Evolutionary conservation across 768 basidiomycete genomes (phyloP).

Genomic region (Calocybe gangraenosa): DNA sequence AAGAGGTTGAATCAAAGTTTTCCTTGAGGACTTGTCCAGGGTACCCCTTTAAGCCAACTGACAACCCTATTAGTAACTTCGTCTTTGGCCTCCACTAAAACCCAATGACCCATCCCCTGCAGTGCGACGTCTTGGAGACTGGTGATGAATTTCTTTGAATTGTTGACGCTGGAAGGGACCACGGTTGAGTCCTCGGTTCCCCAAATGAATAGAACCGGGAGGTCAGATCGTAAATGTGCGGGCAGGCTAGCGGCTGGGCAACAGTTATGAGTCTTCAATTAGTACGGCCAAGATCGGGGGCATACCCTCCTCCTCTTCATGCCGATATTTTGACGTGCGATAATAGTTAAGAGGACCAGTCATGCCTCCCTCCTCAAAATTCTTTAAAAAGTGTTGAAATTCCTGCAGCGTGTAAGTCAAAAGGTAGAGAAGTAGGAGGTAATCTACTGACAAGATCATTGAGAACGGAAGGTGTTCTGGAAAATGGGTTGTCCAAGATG

Average conservation of each 20-base stretch:
- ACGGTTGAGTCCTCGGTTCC: slow-evolving; percentile 53
- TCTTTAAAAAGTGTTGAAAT: slow-evolving; percentile 43
- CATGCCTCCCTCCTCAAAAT: slow-evolving; percentile 47
- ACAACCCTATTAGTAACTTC: slow-evolving; percentile 45
- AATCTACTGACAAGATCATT: slow-evolving; percentile 15
- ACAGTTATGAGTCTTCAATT: slow-evolving; percentile 7
- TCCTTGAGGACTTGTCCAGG: slow-evolving; percentile 8
- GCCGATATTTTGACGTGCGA: slow-evolving; percentile 54
- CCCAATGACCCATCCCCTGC: slow-evolving; percentile 62
- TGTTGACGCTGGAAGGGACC: slow-evolving; percentile 34
- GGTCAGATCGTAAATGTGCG: slow-evolving; percentile 35
- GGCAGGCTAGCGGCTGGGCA: slow-evolving; percentile 39
- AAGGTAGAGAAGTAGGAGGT: too few species aligned
- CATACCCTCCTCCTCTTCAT: slow-evolving; percentile 58
- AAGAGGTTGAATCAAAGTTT: background rate
- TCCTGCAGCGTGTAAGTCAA: slow-evolving; percentile 36
- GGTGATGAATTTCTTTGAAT: slow-evolving; percentile 46
- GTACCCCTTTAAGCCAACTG: slow-evolving; percentile 39
- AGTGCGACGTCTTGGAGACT: slow-evolving; percentile 47
- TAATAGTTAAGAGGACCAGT: slow-evolving; percentile 77
- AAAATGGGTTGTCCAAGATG: slow-evolving; percentile 15
- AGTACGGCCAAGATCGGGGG: slow-evolving; percentile 1
- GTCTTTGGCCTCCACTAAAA: slow-evolving; percentile 60
- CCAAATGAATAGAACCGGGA: slow-evolving; percentile 60
- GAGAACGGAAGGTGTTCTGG: slow-evolving; percentile 19